A percentile compares a stretch with the other conserved stretches of the same genome.
These are phyloP conservation scores for Xylaria sp. DNA, from an alignment of 495 filamentous ascomycete genomes.

Conservation along the genomic window DNA sequence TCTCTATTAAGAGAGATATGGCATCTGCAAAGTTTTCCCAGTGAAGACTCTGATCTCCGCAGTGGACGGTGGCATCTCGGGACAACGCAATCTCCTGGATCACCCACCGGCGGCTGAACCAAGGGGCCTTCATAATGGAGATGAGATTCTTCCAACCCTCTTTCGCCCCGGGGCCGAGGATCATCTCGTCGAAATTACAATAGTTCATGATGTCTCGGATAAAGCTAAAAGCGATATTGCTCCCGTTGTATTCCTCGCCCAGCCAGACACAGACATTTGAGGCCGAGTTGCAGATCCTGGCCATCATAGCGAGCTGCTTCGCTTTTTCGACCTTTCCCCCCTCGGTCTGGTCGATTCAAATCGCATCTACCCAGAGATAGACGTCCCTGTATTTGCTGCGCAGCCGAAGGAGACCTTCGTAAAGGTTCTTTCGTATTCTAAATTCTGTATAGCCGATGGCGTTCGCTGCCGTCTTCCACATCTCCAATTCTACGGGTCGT, in stretches of 20 bases:
- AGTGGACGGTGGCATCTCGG: neutral
- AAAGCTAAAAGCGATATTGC: neutral
- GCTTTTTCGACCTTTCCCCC: neutral
- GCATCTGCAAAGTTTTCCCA: conserved; percentile 5
- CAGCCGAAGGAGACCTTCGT: neutral
- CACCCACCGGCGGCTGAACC: conserved; percentile 1
- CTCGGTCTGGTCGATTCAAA: neutral
- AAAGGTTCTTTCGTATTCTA: neutral
- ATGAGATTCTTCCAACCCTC: neutral
- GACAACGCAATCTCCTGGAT: conserved; percentile 1
- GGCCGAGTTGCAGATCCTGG: neutral
- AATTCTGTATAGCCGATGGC: neutral
- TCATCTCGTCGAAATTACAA: neutral
- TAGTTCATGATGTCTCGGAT: neutral
- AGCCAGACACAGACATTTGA: neutral
- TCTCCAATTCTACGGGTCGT: neutral
- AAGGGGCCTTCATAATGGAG: neutral
- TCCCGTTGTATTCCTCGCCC: neutral
- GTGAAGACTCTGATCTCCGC: neutral
- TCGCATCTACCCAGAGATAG: neutral
- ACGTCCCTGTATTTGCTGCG: neutral
- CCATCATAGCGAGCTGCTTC: neutral
- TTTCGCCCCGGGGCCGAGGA: neutral
- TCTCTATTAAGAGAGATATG: neutral
- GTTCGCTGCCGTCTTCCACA: neutral